phyloP scores from a whole-genome alignment of 2,329 filamentous ascomycete species.

The Sclerotinia borealis region DNA sequence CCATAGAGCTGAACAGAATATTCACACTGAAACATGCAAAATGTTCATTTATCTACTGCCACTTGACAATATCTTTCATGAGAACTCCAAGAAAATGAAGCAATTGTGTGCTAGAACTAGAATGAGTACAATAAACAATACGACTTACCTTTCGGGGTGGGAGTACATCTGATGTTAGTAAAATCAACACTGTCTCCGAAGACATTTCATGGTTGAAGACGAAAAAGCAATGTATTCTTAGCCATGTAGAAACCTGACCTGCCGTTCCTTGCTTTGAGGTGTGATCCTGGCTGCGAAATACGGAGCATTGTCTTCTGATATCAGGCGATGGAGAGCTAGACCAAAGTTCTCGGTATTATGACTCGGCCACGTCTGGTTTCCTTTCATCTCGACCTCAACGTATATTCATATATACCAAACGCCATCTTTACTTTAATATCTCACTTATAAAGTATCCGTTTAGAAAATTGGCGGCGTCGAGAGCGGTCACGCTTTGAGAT shows the following conservation, averaged over 20 bases:
- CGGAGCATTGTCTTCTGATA: not conserved
- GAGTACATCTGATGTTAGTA: not conserved
- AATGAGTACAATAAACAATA: not conserved
- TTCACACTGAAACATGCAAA: too few relatives aligned
- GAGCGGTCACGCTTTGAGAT: not conserved
- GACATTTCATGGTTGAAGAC: too few relatives aligned
- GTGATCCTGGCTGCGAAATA: not conserved
- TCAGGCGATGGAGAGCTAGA: not conserved
- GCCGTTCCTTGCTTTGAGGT: not conserved
- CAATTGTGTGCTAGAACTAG: not conserved
- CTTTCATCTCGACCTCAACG: not conserved
- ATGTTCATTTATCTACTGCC: too few relatives aligned
- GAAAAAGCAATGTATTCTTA: not conserved
- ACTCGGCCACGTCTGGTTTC: not conserved
- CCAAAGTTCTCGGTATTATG: not conserved
- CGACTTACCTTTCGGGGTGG: not conserved
- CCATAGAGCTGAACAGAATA: too few relatives aligned
- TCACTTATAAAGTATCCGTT: not conserved
- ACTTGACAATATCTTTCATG: not conserved
- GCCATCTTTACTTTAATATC: not conserved
- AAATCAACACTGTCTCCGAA: not conserved
- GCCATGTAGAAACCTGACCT: not conserved
- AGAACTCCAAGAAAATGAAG: not conserved
- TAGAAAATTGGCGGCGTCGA: not conserved
- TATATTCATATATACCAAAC: not conserved